Percentiles rank a stretch among this genome's conserved stretches.
Conservation (phyloP, 2,329 filamentous ascomycete genomes). For the Colletotrichum lini region DNA sequence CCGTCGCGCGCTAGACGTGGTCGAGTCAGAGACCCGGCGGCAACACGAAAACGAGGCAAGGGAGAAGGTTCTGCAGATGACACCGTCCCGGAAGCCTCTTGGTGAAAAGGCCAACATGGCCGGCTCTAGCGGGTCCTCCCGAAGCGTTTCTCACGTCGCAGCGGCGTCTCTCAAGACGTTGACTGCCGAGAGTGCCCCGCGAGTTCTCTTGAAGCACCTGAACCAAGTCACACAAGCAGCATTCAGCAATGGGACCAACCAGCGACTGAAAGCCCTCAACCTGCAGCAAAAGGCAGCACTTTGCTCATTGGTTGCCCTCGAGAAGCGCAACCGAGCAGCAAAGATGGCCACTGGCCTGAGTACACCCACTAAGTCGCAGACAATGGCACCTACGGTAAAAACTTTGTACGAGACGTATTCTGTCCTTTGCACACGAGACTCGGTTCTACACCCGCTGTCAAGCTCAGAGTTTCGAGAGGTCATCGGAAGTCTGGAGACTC, state of each 20-base stretch:
- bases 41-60: slow-evolving; percentile 77
- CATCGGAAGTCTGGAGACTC: slow-evolving; percentile 87
- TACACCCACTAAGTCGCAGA: slow-evolving; percentile 74
- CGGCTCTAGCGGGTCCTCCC: slow-evolving; percentile 52
- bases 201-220: slow-evolving; percentile 90
- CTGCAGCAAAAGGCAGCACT: slow-evolving; percentile 96
- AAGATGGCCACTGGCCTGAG: slow-evolving; percentile 57
- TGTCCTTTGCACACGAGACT: slow-evolving; percentile 85
- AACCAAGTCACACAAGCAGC: slow-evolving; percentile 91
- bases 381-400: slow-evolving; percentile 84
- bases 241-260: slow-evolving; percentile 89
- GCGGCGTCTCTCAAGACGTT: slow-evolving; percentile 71
- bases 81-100: slow-evolving; percentile 82
- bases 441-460: slow-evolving; percentile 90
- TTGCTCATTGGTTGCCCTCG: slow-evolving; percentile 89
- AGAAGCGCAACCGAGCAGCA: slow-evolving; percentile 76
- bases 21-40: slow-evolving; percentile 86
- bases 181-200: slow-evolving; percentile 85
- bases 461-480: slow-evolving; percentile 96
- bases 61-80: slow-evolving; percentile 70
- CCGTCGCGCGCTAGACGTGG: slow-evolving; percentile 87
- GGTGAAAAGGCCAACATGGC: slow-evolving; percentile 86
- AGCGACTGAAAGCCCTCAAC: slow-evolving; percentile 89
- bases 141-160: slow-evolving; percentile 64
- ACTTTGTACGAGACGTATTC: slow-evolving; percentile 88